These are phyloP conservation scores for Neopestalotiopsis sp. DNA, from an alignment of 2,329 filamentous ascomycete species.

Conservation along the genomic window DNA sequence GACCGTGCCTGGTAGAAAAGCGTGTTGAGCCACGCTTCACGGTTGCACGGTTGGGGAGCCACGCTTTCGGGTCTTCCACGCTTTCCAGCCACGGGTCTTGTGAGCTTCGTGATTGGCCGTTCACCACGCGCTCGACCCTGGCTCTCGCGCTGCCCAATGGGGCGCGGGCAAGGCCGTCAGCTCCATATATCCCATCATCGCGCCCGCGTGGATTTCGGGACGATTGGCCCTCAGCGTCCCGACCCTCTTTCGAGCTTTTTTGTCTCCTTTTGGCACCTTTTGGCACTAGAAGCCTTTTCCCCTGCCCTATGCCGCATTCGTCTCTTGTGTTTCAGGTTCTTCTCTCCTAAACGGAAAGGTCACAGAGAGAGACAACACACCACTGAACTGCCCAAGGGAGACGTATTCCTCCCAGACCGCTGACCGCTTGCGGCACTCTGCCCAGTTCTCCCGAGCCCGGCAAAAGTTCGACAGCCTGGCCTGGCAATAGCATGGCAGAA, in stretches of 20 bases:
- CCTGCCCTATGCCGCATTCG: not conserved
- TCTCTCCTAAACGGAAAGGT: not conserved
- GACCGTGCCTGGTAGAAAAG: not conserved
- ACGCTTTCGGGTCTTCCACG: not conserved
- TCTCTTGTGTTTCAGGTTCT: slow-evolving; percentile 19
- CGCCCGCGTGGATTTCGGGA: slow-evolving; percentile 23
- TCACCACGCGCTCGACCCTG: slow-evolving; percentile 19
- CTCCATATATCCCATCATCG: slow-evolving; percentile 11
- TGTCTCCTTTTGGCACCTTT: not conserved
- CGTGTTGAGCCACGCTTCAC: slow-evolving; percentile 2
- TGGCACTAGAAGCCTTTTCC: not conserved
- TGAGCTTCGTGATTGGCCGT: slow-evolving; percentile 16
- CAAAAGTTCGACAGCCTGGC: too few relatives aligned
- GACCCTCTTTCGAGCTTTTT: not conserved
- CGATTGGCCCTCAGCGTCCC: slow-evolving; percentile 22
- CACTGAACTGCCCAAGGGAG: not conserved
- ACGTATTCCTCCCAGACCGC: not conserved
- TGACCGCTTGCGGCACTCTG: not conserved
- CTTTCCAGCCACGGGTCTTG: slow-evolving; percentile 3
- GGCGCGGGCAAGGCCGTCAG: not conserved
- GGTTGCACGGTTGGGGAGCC: not conserved
- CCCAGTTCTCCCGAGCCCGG: not conserved
- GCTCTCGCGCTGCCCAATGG: slow-evolving; percentile 23
- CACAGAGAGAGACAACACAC: not conserved
- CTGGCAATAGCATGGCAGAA: too few relatives aligned